Conservation (phyloP, 2,329 filamentous ascomycete species). For the Paecilomyces sp. region DNA sequence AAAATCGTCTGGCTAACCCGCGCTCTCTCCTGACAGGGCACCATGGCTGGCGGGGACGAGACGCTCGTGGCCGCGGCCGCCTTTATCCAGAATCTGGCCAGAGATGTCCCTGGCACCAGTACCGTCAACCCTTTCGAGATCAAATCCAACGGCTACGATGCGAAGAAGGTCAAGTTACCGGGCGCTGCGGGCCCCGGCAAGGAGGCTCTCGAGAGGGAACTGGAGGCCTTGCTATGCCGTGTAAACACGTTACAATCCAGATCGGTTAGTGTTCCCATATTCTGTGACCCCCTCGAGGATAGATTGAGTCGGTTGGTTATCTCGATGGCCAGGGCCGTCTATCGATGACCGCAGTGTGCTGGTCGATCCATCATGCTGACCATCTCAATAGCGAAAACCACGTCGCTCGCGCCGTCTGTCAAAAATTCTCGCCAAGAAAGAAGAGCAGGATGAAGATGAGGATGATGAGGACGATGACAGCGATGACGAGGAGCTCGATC, state of each 20-base stretch:
- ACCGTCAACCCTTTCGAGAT: constrained; percentile 28
- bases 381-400: constrained; percentile 32
- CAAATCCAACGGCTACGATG: constrained; percentile 42
- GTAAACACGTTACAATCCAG: constrained; percentile 78
- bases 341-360: background rate
- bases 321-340: constrained; percentile 21
- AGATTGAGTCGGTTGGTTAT: background rate
- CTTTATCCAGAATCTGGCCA: constrained; percentile 40
- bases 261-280: constrained; percentile 43
- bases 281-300: background rate
- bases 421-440: constrained; percentile 12
- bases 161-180: constrained; percentile 60
- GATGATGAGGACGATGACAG: constrained; percentile 32
- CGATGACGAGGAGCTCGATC: constrained; percentile 45
- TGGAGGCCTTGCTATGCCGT: constrained; percentile 68
- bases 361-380: constrained; percentile 15
- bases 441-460: constrained; percentile 22
- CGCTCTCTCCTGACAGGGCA: constrained; percentile 21
- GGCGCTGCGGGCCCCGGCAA: constrained; percentile 72
- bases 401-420: constrained; percentile 29
- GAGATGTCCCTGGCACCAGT: constrained; percentile 27
- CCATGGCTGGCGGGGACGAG: constrained; percentile 42
- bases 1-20: constrained; percentile 1
- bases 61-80: constrained; percentile 40
- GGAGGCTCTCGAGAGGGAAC: constrained; percentile 70